A percentile compares a stretch with the other conserved stretches of the same genome.
phyloP scores from a whole-genome alignment of 2,329 filamentous ascomycete genomes.

The Xylogone sp. region DNA sequence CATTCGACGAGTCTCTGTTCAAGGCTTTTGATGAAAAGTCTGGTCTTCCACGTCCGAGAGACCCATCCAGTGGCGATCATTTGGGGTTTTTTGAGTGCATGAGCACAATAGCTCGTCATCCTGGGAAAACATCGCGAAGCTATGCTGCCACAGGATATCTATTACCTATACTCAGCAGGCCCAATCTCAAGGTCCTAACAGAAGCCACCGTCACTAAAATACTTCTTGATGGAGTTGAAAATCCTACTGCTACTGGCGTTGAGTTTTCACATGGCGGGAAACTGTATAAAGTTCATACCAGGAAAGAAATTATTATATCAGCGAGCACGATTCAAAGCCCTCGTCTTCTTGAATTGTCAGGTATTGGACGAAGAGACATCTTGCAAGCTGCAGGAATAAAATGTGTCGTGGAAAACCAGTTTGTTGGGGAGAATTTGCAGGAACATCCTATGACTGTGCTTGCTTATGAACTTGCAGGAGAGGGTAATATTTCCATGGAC shows the following conservation, averaged over 20 bases:
- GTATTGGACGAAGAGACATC: constrained; percentile 19
- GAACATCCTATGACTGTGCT: constrained; percentile 11
- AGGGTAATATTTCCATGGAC: no score
- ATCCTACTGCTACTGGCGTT: constrained; percentile 9
- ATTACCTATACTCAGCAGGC: not conserved
- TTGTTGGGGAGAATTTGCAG: constrained; percentile 23
- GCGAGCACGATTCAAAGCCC: constrained; percentile 25
- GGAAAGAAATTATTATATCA: constrained; percentile 24
- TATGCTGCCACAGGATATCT: not conserved
- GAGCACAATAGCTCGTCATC: not conserved
- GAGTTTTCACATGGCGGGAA: constrained; percentile 14
- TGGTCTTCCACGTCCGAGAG: not conserved
- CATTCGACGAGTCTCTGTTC: no score
- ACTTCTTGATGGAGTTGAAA: constrained; percentile 8
- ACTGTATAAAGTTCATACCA: constrained; percentile 14
- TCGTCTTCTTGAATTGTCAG: constrained; percentile 29
- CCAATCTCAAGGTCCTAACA: constrained; percentile 78
- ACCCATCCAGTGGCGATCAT: constrained; percentile 10
- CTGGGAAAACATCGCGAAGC: not conserved
- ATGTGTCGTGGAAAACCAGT: constrained; percentile 11
- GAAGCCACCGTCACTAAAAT: constrained; percentile 80
- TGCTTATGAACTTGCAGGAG: constrained; percentile 6
- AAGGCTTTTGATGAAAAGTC: no score
- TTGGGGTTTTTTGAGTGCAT: constrained; percentile 3
- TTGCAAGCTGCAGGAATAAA: constrained; percentile 16